phyloP scores from a whole-genome alignment of 352 stramenopile genomes.

The Phytophthora sp. region DNA sequence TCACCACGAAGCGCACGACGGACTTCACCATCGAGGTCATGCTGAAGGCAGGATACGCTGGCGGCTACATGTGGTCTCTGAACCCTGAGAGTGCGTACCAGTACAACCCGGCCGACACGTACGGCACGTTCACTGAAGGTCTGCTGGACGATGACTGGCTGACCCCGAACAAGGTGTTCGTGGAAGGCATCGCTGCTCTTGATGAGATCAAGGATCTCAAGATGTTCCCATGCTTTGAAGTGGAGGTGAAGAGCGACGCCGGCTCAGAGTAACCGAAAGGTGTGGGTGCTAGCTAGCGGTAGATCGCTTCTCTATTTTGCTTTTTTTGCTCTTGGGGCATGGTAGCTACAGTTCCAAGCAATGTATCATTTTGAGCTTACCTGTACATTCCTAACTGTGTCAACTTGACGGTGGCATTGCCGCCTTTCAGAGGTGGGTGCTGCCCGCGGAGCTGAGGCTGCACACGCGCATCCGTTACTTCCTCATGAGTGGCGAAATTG shows the following conservation, averaged over 20 bases:
- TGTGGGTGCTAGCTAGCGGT: not conserved
- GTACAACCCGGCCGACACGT: slow-evolving; percentile 72
- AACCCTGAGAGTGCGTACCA: slow-evolving; percentile 82
- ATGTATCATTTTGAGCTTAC: slow-evolving; percentile 39
- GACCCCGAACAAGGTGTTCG: slow-evolving; percentile 65
- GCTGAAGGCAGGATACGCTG: slow-evolving; percentile 55
- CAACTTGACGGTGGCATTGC: too few species aligned
- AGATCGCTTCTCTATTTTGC: slow-evolving; percentile 25
- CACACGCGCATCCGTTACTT: slow-evolving; percentile 21
- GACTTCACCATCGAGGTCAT: slow-evolving; percentile 76
- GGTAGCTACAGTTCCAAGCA: slow-evolving; percentile 18
- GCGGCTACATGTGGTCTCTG: slow-evolving; percentile 84
- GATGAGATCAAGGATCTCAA: slow-evolving; percentile 60
- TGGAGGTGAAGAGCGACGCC: slow-evolving; percentile 8
- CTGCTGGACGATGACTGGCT: slow-evolving; percentile 75
- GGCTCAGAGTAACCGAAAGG: slow-evolving; percentile 12
- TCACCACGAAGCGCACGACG: slow-evolving; percentile 68
- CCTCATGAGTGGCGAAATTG: not conserved
- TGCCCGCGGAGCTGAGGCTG: not conserved
- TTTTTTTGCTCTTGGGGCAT: slow-evolving; percentile 21
- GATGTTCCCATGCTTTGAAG: slow-evolving; percentile 73
- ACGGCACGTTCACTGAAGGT: slow-evolving; percentile 66
- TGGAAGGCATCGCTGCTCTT: slow-evolving; percentile 59
- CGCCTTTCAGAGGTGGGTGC: not conserved
- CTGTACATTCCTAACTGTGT: not conserved